Evolutionary conservation across 2,329 filamentous ascomycete genomes (phyloP).

Genomic region (Moelleriella libera): DNA sequence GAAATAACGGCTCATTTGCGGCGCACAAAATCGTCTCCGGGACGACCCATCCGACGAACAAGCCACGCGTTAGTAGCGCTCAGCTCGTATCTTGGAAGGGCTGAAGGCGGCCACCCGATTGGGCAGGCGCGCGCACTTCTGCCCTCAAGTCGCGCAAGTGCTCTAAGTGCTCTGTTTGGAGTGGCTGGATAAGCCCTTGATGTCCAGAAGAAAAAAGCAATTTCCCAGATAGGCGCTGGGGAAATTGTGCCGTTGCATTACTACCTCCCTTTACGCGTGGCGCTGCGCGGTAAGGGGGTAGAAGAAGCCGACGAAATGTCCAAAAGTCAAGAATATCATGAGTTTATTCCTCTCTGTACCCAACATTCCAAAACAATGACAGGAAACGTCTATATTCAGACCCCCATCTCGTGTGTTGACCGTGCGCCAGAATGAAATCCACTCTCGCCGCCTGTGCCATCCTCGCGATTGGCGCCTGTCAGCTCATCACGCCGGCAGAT

Average conservation of each 20-base stretch:
- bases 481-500: background rate
- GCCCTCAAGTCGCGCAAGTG: no score
- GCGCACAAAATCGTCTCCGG: no score
- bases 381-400: no score
- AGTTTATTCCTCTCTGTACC: background rate
- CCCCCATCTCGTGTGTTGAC: background rate
- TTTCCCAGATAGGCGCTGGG: background rate
- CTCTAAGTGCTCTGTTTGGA: no score
- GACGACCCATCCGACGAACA: no score
- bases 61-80: no score
- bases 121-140: no score
- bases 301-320: background rate
- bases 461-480: background rate
- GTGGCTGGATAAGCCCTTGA: no score
- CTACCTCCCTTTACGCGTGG: background rate
- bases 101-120: no score
- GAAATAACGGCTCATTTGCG: no score
- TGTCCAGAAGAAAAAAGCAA: background rate
- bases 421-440: background rate
- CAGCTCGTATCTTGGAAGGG: no score
- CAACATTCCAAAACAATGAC: no score
- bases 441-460: background rate
- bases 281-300: background rate
- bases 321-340: background rate
- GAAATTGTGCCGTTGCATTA: background rate